Evolutionary conservation across 2,329 filamentous ascomycete genomes (phyloP), one percentile per base, ranked within the genome.

Genomic region (Alternaria viburni): DNA sequence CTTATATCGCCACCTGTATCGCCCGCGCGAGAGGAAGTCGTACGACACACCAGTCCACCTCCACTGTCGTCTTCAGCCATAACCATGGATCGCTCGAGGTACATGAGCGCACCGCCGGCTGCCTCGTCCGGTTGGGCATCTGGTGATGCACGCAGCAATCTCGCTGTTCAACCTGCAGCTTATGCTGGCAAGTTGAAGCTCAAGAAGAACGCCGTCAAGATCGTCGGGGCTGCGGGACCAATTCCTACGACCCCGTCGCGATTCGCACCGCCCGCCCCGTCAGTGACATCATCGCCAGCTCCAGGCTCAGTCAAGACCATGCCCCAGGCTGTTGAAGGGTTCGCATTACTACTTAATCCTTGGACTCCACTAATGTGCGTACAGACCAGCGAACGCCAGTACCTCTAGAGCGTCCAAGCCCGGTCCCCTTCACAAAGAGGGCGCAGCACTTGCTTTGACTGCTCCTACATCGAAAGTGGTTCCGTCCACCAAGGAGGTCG

Each of bases 161-260:
- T 74, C 4, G 70, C 74, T 11, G 54, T 73, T 2, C 74, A 75
- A 64, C 72, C 74, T 50, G 59, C 69, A 1, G 61, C 67, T 5
- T 54, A 57, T 9, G 8, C 62, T 1, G 58, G 66, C 21, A 65
- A 51, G 6, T 47, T 77, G 41, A 74, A 66, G 54, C 62, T 77
- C n/a, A 77, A 77, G 63, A 79, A 76, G 62, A 59, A 62, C 1
- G 66, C 71, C 0, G 72, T 77, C 57, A 75, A 73, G 63, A 68
- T 77, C 1, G 71, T 74, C 7, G 45, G 70, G 15, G 58, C 68
- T 30, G 69, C 71, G 32, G 51, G 51, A 4, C 41, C 71, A 50
- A 19, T 28, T n/a, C 47, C 30, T 32, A 7, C 19, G 19, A 13
- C 30, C 12, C n/a, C 28, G 10, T 52, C 49, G 10, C 49, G 30